Conservation (phyloP, 192 early-diverging fungal genomes). For the Podila clonocystis region DNA sequence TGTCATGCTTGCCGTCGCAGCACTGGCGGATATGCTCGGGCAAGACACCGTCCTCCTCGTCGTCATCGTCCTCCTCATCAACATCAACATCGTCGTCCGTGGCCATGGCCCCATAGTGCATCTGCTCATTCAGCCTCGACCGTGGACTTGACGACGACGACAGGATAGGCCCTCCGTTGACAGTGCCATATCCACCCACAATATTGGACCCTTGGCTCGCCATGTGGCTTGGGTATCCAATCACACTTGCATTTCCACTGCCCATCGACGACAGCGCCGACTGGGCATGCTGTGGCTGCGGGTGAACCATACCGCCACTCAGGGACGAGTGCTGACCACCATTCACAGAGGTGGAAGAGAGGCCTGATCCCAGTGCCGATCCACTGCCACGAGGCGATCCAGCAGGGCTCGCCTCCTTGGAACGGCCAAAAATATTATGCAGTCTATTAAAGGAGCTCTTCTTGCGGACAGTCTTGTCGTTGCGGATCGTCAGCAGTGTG, state of each 20-base stretch:
- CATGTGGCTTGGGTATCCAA: constrained; percentile 31
- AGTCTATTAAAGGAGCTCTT: constrained; percentile 39
- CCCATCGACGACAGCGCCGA: constrained; percentile 1
- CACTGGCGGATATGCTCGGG: constrained; percentile 47
- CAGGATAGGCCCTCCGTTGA: constrained; percentile 32
- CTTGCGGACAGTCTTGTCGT: constrained; percentile 40
- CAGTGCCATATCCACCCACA: constrained; percentile 37
- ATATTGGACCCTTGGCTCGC: neutral
- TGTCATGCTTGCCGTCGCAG: constrained; percentile 50
- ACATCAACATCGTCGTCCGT: constrained; percentile 28
- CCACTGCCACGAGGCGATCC: constrained; percentile 14
- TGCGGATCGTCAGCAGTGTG: constrained; percentile 35
- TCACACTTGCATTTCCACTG: constrained; percentile 7
- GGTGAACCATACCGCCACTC: neutral
- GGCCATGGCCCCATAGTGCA: neutral
- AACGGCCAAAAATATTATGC: constrained; percentile 43
- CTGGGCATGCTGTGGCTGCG: neutral
- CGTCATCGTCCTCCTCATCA: constrained; percentile 15
- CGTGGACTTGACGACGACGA: constrained; percentile 22
- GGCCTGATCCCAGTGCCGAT: neutral
- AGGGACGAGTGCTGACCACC: neutral
- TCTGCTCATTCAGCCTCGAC: neutral
- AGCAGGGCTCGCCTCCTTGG: constrained; percentile 29
- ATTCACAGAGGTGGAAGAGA: neutral
- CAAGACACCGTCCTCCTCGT: constrained; percentile 40